These are phyloP conservation scores for Paecilomyces dactylethromorphus DNA, from an alignment of 2,329 filamentous ascomycete species.

Conservation along the genomic window DNA sequence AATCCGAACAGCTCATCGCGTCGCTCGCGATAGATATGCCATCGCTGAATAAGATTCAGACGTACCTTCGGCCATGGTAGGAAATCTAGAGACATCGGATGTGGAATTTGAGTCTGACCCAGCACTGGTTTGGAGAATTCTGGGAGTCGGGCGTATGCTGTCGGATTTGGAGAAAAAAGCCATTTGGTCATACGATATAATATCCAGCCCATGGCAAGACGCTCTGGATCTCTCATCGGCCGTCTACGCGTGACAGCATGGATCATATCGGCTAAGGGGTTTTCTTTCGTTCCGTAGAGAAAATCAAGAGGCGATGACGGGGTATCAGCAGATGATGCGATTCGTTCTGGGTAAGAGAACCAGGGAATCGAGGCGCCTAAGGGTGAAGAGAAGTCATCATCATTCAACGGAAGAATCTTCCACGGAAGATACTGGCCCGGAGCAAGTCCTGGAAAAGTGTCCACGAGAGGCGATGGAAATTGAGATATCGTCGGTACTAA, in stretches of 20 bases:
- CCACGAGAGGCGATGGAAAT: not conserved
- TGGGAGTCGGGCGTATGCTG: conserved; percentile 13
- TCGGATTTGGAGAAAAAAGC: conserved; percentile 13
- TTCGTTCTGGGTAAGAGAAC: conserved; percentile 12
- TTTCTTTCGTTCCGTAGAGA: conserved; percentile 19
- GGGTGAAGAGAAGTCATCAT: not conserved
- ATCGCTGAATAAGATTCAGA: conserved; percentile 16
- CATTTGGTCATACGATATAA: conserved; percentile 16
- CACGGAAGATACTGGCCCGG: not conserved
- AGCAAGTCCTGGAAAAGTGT: not conserved
- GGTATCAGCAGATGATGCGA: conserved; percentile 13
- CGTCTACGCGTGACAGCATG: conserved; percentile 11
- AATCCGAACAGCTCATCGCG: conserved; percentile 1
- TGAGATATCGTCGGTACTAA: conserved; percentile 11
- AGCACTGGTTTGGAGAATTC: conserved; percentile 11
- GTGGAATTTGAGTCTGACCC: conserved; percentile 13
- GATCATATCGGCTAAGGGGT: conserved; percentile 18
- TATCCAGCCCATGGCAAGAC: conserved; percentile 15
- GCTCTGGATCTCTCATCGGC: conserved; percentile 18
- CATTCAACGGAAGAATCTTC: not conserved
- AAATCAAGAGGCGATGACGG: conserved; percentile 16
- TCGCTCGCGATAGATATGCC: conserved; percentile 10
- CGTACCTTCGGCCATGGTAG: conserved; percentile 18
- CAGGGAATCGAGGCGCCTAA: conserved; percentile 5
- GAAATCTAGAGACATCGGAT: conserved; percentile 14